Evolutionary conservation across 1,284 basidiomycete genomes (phyloP).

Genomic region (Rhodotorula sp.): DNA sequence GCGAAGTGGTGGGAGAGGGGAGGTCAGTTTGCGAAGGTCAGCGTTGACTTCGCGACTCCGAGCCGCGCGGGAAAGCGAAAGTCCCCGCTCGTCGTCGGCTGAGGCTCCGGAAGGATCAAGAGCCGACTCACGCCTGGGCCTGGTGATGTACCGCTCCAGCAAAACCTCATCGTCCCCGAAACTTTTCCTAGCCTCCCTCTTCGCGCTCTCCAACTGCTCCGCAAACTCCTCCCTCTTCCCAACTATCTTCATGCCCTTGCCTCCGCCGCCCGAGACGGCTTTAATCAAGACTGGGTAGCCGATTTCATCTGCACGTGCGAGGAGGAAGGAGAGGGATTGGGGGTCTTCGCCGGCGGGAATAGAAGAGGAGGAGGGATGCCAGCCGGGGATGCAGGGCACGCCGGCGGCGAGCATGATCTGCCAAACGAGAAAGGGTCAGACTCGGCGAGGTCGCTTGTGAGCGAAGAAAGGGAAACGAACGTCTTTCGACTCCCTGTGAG

Average conservation of each 20-base stretch:
- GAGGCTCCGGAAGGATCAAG: not conserved
- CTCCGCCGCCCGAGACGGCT: constrained; percentile 51
- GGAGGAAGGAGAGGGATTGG: constrained; percentile 66
- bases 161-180: constrained; percentile 80
- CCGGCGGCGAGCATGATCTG: constrained; percentile 87
- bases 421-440: constrained; percentile 58
- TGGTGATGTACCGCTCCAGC: constrained; percentile 80
- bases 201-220: constrained; percentile 76
- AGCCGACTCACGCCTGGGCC: constrained; percentile 57
- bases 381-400: constrained; percentile 91
- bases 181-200: constrained; percentile 78
- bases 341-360: constrained; percentile 55
- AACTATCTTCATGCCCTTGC: constrained; percentile 53
- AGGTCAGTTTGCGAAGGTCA: not conserved
- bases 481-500: constrained; percentile 51
- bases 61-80: not conserved
- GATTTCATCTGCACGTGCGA: constrained; percentile 59
- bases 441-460: too few species aligned
- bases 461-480: constrained; percentile 48
- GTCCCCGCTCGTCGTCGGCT: not conserved
- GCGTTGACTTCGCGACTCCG: too few species aligned
- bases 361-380: constrained; percentile 56
- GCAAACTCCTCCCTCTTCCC: constrained; percentile 62
- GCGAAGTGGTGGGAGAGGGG: constrained; percentile 20
- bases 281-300: constrained; percentile 52